A percentile compares a stretch with the other conserved stretches of the same genome.
phyloP scores from a whole-genome alignment of 2,329 filamentous ascomycete genomes.

The Fusarium devonianum region DNA sequence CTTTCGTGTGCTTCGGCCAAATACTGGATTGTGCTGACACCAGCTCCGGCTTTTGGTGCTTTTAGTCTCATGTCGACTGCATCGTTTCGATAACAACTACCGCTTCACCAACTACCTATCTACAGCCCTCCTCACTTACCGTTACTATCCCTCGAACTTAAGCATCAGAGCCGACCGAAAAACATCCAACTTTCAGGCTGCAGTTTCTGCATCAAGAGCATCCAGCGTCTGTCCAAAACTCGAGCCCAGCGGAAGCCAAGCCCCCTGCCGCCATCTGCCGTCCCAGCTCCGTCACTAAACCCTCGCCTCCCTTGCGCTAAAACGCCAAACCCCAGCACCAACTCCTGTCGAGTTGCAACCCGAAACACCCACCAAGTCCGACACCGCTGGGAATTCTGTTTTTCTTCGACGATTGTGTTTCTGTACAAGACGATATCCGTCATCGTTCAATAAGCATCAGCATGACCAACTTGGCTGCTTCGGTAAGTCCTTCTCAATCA shows the following conservation, averaged over 20 bases:
- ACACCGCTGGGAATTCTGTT: slow-evolving; percentile 5
- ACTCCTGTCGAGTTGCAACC: slow-evolving; percentile 10
- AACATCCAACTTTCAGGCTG: too few relatives aligned
- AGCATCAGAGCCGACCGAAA: neutral
- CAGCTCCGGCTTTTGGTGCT: neutral
- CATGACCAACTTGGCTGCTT: neutral
- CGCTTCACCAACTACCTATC: neutral
- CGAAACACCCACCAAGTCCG: slow-evolving; percentile 6
- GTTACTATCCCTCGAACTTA: neutral
- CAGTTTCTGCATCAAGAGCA: too few relatives aligned
- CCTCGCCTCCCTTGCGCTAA: slow-evolving; percentile 17
- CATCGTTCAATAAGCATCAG: neutral
- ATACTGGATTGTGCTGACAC: slow-evolving; percentile 21
- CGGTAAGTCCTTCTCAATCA: slow-evolving; percentile 19
- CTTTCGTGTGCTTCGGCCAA: slow-evolving; percentile 13
- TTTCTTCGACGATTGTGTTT: neutral
- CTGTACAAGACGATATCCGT: neutral
- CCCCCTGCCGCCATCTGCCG: slow-evolving; percentile 3
- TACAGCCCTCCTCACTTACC: neutral
- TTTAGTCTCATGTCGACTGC: neutral
- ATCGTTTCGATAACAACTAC: slow-evolving; percentile 1
- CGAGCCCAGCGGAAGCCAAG: slow-evolving; percentile 10
- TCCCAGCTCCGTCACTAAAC: slow-evolving; percentile 8
- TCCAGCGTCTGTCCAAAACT: neutral
- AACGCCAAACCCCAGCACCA: slow-evolving; percentile 14